Conservation (phyloP, 1,139 yeast genomes). For the Kodamaea arcana region DNA sequence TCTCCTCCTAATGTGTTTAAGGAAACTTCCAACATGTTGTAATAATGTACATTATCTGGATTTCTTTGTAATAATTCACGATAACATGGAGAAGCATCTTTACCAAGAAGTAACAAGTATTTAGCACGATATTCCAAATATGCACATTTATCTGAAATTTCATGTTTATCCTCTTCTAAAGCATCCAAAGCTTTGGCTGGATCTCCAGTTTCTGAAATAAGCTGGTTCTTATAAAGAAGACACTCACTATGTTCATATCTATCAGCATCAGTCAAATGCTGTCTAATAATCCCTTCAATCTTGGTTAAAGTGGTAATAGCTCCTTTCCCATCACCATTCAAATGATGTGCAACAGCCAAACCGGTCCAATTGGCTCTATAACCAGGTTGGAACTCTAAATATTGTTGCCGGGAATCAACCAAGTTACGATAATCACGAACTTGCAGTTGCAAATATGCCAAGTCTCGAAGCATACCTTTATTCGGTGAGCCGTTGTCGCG, state of each 20-base stretch:
- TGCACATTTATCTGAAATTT: slow-evolving; percentile 61
- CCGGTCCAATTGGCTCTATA: slow-evolving; percentile 92
- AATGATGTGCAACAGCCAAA: slow-evolving; percentile 79
- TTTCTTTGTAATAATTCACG: slow-evolving; percentile 75
- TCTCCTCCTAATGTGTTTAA: slow-evolving; percentile 41
- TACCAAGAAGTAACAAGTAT: slow-evolving; percentile 41
- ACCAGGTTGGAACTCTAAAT: slow-evolving; percentile 75
- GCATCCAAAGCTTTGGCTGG: slow-evolving; percentile 59
- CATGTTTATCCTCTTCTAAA: slow-evolving; percentile 48
- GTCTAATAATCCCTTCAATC: slow-evolving; percentile 70
- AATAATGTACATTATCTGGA: slow-evolving; percentile 74
- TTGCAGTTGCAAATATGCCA: slow-evolving; percentile 77
- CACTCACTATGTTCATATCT: slow-evolving; percentile 79
- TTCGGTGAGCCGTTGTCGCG: slow-evolving; percentile 77
- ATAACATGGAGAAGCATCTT: slow-evolving; percentile 67
- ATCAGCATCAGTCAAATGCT: slow-evolving; percentile 63
- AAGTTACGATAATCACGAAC: slow-evolving; percentile 67
- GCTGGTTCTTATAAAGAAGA: slow-evolving; percentile 63
- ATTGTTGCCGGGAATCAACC: slow-evolving; percentile 59
- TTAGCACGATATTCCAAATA: slow-evolving; percentile 66
- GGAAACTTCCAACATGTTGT: slow-evolving; percentile 60
- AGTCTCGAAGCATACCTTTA: slow-evolving; percentile 74
- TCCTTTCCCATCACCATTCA: slow-evolving; percentile 59
- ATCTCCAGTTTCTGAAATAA: slow-evolving; percentile 64
- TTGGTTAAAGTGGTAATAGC: slow-evolving; percentile 71